Evolutionary conservation across 352 stramenopile genomes (phyloP), one percentile per base, ranked within the genome.

Genomic region (Phytophthora macrochlamydospora): DNA sequence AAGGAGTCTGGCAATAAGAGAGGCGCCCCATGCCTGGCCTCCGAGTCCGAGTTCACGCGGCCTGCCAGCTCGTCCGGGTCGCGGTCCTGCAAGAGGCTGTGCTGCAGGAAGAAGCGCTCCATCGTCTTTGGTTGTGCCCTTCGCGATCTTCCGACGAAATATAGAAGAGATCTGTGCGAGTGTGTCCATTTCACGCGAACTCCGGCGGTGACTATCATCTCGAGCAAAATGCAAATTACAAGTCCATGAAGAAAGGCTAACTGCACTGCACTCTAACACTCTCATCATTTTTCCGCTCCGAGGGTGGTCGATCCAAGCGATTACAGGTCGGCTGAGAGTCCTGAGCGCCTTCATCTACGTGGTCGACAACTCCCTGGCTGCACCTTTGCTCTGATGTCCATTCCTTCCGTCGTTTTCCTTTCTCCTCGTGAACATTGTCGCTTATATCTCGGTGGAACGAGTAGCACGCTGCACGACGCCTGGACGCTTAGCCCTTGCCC

Each of bases 51-150:
- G 58, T 78, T 69, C 33, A 85, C 64, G 9, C 48, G 69, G 18
- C 69, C 78, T 44, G 68, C 56, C 12, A 95, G 53, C 59, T 95
- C 85, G 49, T 93, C 87, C 6, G 67, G 28, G 37, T 95, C 85
- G 55, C 85, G 82, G 66, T 95, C 82, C n/a, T 81, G 78, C 66
- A 85, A 67, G 57, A 92, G 82, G 62, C 77, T 79, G 63, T 95
- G 85, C 61, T 91, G 76, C 30, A 90, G 59, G 68, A 93, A 93
- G 71, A 95, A 95, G 64, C 73, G 78, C 62, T 95, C 87, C 85
- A 93, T 95, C 29, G 29, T 24, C n/a, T 37, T 3, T 51, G 5
- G 42, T 67, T 28, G 38, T 48, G 7, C 68, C 24, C 46, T 33
- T 53, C 24, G 29, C 43, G 45, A 43, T 56, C 37, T 58, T n/a